Base-by-base conservation (phyloP, 495 filamentous ascomycete genomes). In the Friedmanniomyces endolithicus region DNA sequence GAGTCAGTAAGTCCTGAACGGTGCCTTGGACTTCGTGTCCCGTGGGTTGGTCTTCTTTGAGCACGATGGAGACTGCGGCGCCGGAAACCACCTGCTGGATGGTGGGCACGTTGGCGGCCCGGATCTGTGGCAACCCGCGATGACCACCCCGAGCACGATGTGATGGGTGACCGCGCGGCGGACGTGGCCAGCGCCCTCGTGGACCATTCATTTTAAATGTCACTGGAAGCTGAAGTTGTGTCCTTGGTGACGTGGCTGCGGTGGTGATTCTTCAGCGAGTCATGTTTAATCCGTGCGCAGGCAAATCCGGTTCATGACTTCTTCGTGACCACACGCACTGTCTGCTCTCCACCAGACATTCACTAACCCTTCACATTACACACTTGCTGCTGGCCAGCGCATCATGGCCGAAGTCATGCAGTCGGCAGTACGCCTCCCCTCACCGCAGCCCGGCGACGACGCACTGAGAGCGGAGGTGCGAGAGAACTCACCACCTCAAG, bases 41-140 rank as follows among this genome's bases (percentile, higher is more conserved):
- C 1, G 83, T 86, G 0, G 73, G 75, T 61, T 88, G 85, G 62
- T 88, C 84, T 12, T 65, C 71, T 62, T 88, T 88, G 25, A 86
- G 73, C 2, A 87, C 70, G 23, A 88, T 85, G 52, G 80, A 81
- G 52, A 87, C 85, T 16, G 45, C 35, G 6, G 80, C 74, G 43
- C 84, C 84, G 9, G 70, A 70, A 11, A 74, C 41, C 19, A 85
- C 76, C 34, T 82, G 65, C 12, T 61, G 58, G 6, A 65, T 73
- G 6, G 59, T 75, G 11, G 80, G 80, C 1, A 83, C 74, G 27
- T 50, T 60, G 24, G 20, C 14, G 25, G 1, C 20, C 17, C 37
- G 6, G 2, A 9, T 12, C 22, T 29, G 40, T 29, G 50, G 50
- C 20, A 20, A 31, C 31, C 24, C 37, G 11, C 31, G 35, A 22